phyloP scores from a whole-genome alignment of 768 basidiomycete genomes.

The Symmetrospora coprosmae region DNA sequence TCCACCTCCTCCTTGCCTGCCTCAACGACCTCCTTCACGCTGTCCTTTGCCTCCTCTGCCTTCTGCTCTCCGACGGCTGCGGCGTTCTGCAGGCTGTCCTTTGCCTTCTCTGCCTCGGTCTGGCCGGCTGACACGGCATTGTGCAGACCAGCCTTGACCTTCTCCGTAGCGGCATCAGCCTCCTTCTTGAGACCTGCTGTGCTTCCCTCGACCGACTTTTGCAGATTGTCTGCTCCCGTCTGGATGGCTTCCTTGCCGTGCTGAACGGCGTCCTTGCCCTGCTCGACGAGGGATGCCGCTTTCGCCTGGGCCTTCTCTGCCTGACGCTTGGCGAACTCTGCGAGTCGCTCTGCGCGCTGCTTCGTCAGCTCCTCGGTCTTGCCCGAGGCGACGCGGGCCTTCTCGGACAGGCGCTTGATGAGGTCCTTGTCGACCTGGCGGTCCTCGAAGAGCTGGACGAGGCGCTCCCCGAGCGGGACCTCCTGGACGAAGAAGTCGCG shows the following conservation, averaged over 20 bases:
- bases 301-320: constrained; percentile 32
- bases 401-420: constrained; percentile 22
- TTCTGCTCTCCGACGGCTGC: constrained; percentile 26
- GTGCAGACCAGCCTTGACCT: neutral
- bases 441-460: constrained; percentile 69
- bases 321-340: constrained; percentile 23
- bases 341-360: constrained; percentile 24
- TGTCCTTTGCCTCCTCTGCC: constrained; percentile 6
- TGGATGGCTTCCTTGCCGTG: constrained; percentile 45
- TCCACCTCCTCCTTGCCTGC: neutral
- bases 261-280: constrained; percentile 38
- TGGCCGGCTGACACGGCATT: constrained; percentile 28
- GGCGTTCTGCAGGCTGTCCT: constrained; percentile 40
- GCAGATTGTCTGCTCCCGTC: constrained; percentile 39
- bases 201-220: constrained; percentile 33
- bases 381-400: constrained; percentile 29
- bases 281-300: constrained; percentile 23
- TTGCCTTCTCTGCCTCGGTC: constrained; percentile 42
- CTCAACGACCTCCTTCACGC: too few relatives aligned
- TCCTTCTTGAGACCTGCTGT: constrained; percentile 37
- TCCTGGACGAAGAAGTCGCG: constrained; percentile 70
- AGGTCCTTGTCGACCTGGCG: constrained; percentile 43
- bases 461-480: constrained; percentile 59
- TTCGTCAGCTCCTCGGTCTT: constrained; percentile 27
- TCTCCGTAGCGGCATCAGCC: constrained; percentile 15